These are phyloP conservation scores for Begonia fuchsioides DNA, from an alignment of 306 rosid genomes.

Conservation along the genomic window DNA sequence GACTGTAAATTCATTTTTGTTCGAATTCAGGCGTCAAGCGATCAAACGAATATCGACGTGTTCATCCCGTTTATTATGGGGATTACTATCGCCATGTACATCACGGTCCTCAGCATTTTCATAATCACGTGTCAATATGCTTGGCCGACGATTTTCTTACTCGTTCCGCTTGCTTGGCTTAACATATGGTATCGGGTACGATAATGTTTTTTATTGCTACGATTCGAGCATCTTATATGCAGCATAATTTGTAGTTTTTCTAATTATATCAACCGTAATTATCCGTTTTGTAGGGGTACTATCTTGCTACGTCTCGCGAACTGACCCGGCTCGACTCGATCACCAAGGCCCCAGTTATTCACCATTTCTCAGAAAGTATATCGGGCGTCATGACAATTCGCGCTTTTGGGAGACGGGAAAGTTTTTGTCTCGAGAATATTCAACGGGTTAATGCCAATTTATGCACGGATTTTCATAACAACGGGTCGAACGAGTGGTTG, in stretches of 20 bases:
- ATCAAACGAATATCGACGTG: constrained; percentile 74
- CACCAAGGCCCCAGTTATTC: constrained; percentile 92
- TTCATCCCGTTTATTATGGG: constrained; percentile 54
- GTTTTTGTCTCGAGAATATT: constrained; percentile 44
- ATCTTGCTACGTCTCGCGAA: constrained; percentile 77
- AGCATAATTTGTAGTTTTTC: too few species aligned
- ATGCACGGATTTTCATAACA: constrained; percentile 90
- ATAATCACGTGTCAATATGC: constrained; percentile 61
- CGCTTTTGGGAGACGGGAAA: constrained; percentile 39
- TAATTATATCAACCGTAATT: too few species aligned
- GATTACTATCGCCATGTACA: constrained; percentile 47
- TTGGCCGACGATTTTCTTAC: constrained; percentile 88
- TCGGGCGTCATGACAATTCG: constrained; percentile 88
- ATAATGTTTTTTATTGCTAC: neutral
- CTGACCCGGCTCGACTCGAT: constrained; percentile 78
- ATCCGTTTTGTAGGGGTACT: constrained; percentile 45
- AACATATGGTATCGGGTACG: constrained; percentile 95
- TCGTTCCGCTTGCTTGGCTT: constrained; percentile 77
- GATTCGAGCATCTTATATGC: too few species aligned
- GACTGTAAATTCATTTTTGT: neutral
- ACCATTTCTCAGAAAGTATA: constrained; percentile 91
- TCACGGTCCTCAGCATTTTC: constrained; percentile 53
- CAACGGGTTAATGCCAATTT: constrained; percentile 58
- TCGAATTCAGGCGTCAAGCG: constrained; percentile 65
- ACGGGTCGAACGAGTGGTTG: constrained; percentile 85